phyloP scores from a whole-genome alignment of 768 basidiomycete species.

The Lentinula sp. region DNA sequence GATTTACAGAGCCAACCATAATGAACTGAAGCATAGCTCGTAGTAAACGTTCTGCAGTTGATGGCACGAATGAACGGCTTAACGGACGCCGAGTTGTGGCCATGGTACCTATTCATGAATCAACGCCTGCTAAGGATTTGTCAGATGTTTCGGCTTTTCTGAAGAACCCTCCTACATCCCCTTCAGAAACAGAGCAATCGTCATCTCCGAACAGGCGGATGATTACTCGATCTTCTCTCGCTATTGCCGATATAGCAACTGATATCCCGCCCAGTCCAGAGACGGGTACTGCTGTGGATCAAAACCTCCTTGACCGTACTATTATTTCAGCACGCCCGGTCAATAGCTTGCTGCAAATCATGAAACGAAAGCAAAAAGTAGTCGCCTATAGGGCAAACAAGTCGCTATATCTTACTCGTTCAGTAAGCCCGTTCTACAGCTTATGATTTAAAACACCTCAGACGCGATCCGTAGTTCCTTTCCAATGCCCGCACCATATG shows the following conservation, averaged over 20 bases:
- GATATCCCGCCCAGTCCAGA: constrained; percentile 31
- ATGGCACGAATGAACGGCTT: constrained; percentile 12
- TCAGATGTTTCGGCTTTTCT: constrained; percentile 48
- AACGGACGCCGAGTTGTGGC: constrained; percentile 14
- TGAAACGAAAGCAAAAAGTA: constrained; percentile 26
- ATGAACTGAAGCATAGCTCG: neutral
- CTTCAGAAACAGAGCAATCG: constrained; percentile 20
- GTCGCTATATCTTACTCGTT: constrained; percentile 27
- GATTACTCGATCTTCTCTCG: constrained; percentile 17
- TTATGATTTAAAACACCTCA: constrained; percentile 4
- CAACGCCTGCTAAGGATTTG: constrained; percentile 43
- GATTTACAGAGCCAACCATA: neutral
- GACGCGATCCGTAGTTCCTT: constrained; percentile 36
- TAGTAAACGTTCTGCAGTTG: constrained; percentile 14
- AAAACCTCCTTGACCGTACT: constrained; percentile 21
- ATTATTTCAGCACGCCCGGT: constrained; percentile 27
- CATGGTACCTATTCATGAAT: constrained; percentile 33
- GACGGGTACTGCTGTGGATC: constrained; percentile 15
- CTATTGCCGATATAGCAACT: constrained; percentile 25
- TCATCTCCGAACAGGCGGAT: neutral
- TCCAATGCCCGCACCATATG: constrained; percentile 65
- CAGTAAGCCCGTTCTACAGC: constrained; percentile 21
- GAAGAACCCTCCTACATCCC: constrained; percentile 35
- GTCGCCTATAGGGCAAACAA: constrained; percentile 29
- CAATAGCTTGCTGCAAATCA: constrained; percentile 22